Conservation (phyloP, 192 early-diverging fungal species). For the Dissophora ornata region DNA sequence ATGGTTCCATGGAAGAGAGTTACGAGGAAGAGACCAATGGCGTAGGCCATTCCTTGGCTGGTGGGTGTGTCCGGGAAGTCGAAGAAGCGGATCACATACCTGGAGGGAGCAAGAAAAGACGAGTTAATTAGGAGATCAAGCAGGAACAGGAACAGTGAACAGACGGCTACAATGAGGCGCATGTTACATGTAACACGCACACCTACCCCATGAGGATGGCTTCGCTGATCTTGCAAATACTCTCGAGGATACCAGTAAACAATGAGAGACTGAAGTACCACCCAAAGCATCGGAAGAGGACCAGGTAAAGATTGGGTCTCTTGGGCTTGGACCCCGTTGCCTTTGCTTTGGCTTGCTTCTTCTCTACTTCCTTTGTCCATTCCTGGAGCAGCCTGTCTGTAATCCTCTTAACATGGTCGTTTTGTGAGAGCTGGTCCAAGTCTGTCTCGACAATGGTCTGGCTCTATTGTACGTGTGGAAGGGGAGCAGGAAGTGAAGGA, state of each 20-base stretch:
- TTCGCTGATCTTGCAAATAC: slow-evolving; percentile 55
- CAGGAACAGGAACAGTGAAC: no score
- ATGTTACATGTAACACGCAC: no score
- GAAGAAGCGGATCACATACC: slow-evolving; percentile 55
- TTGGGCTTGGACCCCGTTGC: slow-evolving; percentile 18
- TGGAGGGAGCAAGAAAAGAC: not conserved
- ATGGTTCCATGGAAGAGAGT: slow-evolving; percentile 54
- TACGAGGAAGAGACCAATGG: slow-evolving; percentile 49
- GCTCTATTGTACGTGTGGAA: slow-evolving; percentile 9
- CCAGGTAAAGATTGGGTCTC: slow-evolving; percentile 37
- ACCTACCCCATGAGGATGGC: slow-evolving; percentile 57
- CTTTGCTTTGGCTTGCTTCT: slow-evolving; percentile 19
- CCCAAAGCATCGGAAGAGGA: slow-evolving; percentile 46
- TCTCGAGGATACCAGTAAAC: slow-evolving; percentile 41
- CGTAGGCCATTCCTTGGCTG: slow-evolving; percentile 42
- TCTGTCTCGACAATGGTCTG: slow-evolving; percentile 48
- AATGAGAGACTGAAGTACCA: slow-evolving; percentile 38
- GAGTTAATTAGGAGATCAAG: no score
- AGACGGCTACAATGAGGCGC: no score
- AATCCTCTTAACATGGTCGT: slow-evolving; percentile 45
- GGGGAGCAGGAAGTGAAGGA: no score
- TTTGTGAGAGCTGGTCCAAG: slow-evolving; percentile 40
- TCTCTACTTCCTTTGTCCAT: slow-evolving; percentile 44
- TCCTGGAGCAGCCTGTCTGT: slow-evolving; percentile 34
- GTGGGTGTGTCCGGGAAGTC: slow-evolving; percentile 11